Evolutionary conservation across 495 filamentous ascomycete genomes (phyloP), one percentile per base, ranked within the genome.

Genomic region (Evansstolkia leycettana): DNA sequence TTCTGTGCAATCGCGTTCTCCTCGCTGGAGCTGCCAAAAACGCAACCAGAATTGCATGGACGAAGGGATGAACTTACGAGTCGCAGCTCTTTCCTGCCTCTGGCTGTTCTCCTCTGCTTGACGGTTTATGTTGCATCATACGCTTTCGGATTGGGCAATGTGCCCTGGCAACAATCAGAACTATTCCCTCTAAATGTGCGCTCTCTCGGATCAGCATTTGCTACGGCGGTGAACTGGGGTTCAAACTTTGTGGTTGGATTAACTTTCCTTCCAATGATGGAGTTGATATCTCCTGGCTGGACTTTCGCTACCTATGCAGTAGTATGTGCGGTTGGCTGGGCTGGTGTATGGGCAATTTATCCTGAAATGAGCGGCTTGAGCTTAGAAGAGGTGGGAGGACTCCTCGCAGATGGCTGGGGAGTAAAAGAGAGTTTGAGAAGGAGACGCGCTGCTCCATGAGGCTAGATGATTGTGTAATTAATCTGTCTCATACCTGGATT

Each of bases 131-230:
- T 89, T 1, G 78, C 81, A 34, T 74, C 75, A 0, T 95, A 90
- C 48, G 87, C 88, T 7, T 63, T 84, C 6, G 88, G 88, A n/a
- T 67, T 95, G 2, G 88, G 88, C 3, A 86, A 84, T 39, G 83
- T 95, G 2, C 87, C 88, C 0, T 95, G 88, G 88, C 85, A 89
- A 62, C 85, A 93, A 53, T 79, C 75, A 43, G 88, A 95, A 61
- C 73, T 95, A 11, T 94, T 95, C 48, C 77, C 86, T 5, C 69
- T 94, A 42, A 75, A 72, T 29, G 83, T 93, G 6, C 82, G 88
- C 18, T 81, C 80, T 0, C 50, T 92, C 1, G 88, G 88, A 5
- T 88, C 82, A 19, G 77, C 76, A 0, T 45, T 92, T n/a, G 76
- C 84, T 1, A 95, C 87, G 11, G 78, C 81, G 2, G 89, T 82